These are phyloP conservation scores for Lachnellula willkommii DNA, from an alignment of 2,329 filamentous ascomycete species.

Conservation along the genomic window DNA sequence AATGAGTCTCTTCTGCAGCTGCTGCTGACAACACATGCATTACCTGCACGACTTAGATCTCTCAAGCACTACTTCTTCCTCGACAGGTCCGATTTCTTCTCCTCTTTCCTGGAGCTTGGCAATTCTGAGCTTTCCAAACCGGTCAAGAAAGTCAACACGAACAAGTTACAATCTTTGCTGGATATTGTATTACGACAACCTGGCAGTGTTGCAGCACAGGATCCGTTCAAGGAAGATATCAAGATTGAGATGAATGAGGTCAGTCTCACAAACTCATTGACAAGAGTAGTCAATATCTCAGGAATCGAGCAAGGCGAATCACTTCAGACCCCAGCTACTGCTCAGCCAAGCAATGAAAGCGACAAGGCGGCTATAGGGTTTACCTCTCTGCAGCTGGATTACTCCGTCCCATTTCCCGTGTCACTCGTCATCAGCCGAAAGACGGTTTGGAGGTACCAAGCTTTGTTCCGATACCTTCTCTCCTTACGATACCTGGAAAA, in stretches of 20 bases:
- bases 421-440: constrained; percentile 90
- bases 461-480: constrained; percentile 85
- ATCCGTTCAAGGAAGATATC: constrained; percentile 94
- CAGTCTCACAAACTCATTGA: constrained; percentile 81
- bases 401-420: constrained; percentile 84
- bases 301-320: constrained; percentile 83
- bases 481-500: constrained; percentile 85
- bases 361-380: constrained; percentile 84
- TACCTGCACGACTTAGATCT: constrained; percentile 80
- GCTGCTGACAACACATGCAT: constrained; percentile 84
- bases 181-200: constrained; percentile 66
- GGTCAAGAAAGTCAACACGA: constrained; percentile 61
- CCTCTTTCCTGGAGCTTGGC: constrained; percentile 91
- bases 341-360: constrained; percentile 63
- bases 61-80: constrained; percentile 99
- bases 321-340: constrained; percentile 66
- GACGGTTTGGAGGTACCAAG: constrained; percentile 87
- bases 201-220: constrained; percentile 74
- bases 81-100: constrained; percentile 95
- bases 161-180: constrained; percentile 85
- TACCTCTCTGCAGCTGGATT: constrained; percentile 86
- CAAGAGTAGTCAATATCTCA: constrained; percentile 91
- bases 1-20: constrained; percentile 90
- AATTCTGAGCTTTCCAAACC: constrained; percentile 86
- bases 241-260: constrained; percentile 96